Base-by-base conservation (phyloP, 1,284 basidiomycete species). In the Ustilago hordei region DNA sequence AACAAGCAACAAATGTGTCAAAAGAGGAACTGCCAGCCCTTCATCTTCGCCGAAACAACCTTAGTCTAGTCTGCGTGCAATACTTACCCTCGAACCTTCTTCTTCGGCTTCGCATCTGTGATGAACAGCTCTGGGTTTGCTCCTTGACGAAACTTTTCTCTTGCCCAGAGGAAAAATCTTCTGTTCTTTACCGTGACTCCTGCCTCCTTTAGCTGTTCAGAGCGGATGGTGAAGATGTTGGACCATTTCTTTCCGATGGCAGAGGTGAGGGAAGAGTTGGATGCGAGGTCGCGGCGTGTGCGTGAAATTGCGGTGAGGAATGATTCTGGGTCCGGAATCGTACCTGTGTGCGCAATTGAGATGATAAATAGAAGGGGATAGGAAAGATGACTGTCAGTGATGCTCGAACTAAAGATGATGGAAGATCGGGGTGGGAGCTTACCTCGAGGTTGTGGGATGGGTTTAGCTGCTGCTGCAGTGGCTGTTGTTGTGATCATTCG, bases 101-200 rank as follows among this genome's bases (percentile, higher is more conserved):
- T 93, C 87, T 90, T 92, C 15, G 91, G 89, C 79, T 86, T 89
- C 11, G 89, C 84, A 57, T 91, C 90, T 75, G 92, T 90, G 5
- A 90, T 91, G 84, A 93, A 92, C 13, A 89, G 88, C 23, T 87
- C 81, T 3, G 92, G 88, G 1, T 90, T 87, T 43, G 88, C 78
- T 1, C 90, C 91, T 67, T 89, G 88, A 41, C 92, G 89, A 85
- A 89, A 94, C 81, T 92, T 93, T 81, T 92, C 90, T 90, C 93
- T 91, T 75, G 91, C 91, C 93, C 93, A 93, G 17, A 94, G 87
- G 69, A 93, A 90, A 80, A 93, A 93, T 60, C 82, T 90, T 91
- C 93, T 88, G 80, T 93, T 92, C 79, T 89, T 88, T 43, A 92
- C 89, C 36, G 87, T 86, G 4, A 94, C 67, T 11, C 92, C 92